Evolutionary conservation across 2,329 filamentous ascomycete genomes (phyloP).

Genomic region (Phoma herbarum): DNA sequence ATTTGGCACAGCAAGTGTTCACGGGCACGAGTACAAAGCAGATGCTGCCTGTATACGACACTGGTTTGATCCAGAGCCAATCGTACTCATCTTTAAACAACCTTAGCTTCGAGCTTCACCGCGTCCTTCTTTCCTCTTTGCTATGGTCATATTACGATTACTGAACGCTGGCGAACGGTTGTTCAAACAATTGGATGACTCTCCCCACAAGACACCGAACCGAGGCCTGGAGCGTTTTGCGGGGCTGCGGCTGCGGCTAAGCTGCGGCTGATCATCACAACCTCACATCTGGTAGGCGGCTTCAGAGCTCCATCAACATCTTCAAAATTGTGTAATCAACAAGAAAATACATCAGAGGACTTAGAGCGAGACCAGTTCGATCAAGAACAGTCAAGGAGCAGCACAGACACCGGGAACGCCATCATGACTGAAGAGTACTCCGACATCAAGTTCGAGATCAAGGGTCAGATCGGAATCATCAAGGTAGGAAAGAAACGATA

Average conservation of each 20-base stretch:
- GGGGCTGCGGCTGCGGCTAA: conserved; percentile 20
- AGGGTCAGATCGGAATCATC: conserved; percentile 57
- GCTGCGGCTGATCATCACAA: conserved; percentile 8
- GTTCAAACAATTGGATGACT: conserved; percentile 3
- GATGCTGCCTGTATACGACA: too few relatives aligned
- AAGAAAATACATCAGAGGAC: background rate
- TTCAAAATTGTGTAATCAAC: background rate
- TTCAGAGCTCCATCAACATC: background rate
- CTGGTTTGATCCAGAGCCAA: too few relatives aligned
- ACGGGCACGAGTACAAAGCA: too few relatives aligned
- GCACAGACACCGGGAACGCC: background rate
- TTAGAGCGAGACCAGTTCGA: background rate
- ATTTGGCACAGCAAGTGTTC: too few relatives aligned
- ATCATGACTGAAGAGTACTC: conserved; percentile 47
- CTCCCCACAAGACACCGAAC: conserved; percentile 14
- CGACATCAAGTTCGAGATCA: conserved; percentile 57
- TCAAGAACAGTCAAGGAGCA: background rate
- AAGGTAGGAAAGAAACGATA: conserved; percentile 41
- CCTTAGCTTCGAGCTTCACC: too few relatives aligned
- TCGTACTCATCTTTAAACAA: too few relatives aligned
- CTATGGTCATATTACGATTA: conserved; percentile 3
- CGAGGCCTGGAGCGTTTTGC: conserved; percentile 23
- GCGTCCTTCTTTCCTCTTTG: too few relatives aligned
- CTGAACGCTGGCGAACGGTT: conserved; percentile 2
- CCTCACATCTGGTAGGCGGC: conserved; percentile 5